Conservation (phyloP, 23 red algal species). For the Gracilaria vermiculophylla region DNA sequence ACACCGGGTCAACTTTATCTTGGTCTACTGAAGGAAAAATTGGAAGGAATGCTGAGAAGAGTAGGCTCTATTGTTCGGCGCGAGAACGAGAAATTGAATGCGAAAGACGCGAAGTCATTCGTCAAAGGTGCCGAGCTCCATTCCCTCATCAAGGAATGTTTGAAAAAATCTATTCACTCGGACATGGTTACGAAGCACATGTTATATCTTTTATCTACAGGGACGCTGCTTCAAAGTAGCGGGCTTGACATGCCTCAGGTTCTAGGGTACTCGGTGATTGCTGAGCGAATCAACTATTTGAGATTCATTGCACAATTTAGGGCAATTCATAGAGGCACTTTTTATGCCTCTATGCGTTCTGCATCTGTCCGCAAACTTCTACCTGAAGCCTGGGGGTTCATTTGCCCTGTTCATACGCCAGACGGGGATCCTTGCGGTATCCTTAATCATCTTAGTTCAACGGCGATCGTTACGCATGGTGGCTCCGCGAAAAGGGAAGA, state of each 20-base stretch:
- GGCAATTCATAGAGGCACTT: conserved; percentile 90
- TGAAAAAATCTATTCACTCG: conserved; percentile 18
- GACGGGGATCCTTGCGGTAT: conserved; percentile 96
- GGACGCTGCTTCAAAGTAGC: conserved; percentile 59
- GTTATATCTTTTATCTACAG: conserved; percentile 86
- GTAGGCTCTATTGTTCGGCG: conserved; percentile 24
- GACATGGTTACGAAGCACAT: conserved; percentile 43
- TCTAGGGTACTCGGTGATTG: conserved; percentile 79
- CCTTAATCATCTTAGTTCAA: conserved; percentile 68
- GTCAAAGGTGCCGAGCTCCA: conserved; percentile 4
- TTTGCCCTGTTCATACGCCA: conserved; percentile 98
- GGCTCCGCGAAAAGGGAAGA: conserved; percentile 25
- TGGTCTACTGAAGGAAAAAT: conserved; percentile 80
- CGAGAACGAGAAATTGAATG: conserved; percentile 8
- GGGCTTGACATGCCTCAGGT: conserved; percentile 82
- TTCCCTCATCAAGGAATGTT: conserved; percentile 30
- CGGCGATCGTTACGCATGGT: conserved; percentile 38
- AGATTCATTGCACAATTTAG: conserved; percentile 94
- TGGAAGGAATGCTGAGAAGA: conserved; percentile 57
- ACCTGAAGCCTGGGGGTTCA: conserved; percentile 97
- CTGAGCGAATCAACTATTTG: conserved; percentile 93
- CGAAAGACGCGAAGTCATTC: background rate
- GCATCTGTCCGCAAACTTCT: conserved; percentile 83
- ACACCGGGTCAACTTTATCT: conserved; percentile 92
- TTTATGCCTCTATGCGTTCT: conserved; percentile 68